phyloP scores from a whole-genome alignment of 768 basidiomycete species.

The Amanita pseudoporphyria region DNA sequence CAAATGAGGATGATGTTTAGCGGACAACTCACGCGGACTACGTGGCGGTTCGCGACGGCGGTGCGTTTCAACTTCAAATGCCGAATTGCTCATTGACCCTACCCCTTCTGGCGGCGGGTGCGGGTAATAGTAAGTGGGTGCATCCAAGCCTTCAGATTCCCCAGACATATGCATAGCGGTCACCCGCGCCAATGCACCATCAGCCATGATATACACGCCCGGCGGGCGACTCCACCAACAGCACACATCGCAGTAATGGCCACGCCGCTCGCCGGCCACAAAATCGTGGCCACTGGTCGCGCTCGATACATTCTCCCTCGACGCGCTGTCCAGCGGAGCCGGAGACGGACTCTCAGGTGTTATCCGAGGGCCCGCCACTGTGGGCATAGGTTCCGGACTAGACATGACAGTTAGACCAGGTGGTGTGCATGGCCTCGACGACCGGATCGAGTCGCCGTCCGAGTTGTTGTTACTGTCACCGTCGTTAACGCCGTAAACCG shows the following conservation, averaged over 20 bases:
- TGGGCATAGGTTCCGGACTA: neutral
- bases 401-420: neutral
- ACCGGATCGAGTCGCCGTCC: neutral
- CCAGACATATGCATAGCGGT: neutral
- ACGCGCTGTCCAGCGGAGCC: too few relatives aligned
- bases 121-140: neutral
- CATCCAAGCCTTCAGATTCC: too few relatives aligned
- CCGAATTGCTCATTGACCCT: neutral
- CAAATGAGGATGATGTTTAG: neutral
- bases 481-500: too few relatives aligned
- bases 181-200: neutral
- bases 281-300: neutral
- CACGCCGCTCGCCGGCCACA: neutral
- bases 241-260: too few relatives aligned
- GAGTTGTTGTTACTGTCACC: neutral
- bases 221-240: too few relatives aligned
- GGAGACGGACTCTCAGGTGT: neutral
- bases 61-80: neutral
- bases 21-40: neutral
- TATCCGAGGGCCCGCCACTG: neutral
- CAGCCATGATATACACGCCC: neutral
- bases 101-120: neutral
- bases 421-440: slow-evolving; percentile 1
- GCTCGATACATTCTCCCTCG: too few relatives aligned
- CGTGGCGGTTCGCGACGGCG: neutral